Percentiles rank a stretch among this genome's conserved stretches.
These are phyloP conservation scores for Lentinula edodes DNA, from an alignment of 768 basidiomycete species.

Conservation along the genomic window DNA sequence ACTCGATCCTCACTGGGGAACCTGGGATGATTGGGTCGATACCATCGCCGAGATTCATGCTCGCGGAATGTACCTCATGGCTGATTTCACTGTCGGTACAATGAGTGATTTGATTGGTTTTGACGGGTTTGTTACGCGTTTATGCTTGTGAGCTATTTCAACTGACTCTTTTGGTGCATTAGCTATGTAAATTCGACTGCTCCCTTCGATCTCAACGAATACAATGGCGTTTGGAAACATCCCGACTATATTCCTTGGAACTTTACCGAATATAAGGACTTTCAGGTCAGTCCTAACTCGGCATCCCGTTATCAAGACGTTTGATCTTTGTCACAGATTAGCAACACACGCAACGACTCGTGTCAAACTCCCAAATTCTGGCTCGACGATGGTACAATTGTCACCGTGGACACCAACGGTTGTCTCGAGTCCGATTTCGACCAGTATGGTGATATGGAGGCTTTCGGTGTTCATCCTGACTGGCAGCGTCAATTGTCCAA, in stretches of 20 bases:
- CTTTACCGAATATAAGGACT: slow-evolving; percentile 80
- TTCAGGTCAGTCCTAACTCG: slow-evolving; percentile 41
- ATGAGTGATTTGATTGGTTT: slow-evolving; percentile 88
- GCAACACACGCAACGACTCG: slow-evolving; percentile 65
- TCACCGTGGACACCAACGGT: slow-evolving; percentile 29
- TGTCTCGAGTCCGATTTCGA: slow-evolving; percentile 89
- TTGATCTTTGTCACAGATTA: slow-evolving; percentile 33
- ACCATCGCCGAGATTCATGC: slow-evolving; percentile 75
- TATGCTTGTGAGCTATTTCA: slow-evolving; percentile 1
- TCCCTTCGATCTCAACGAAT: slow-evolving; percentile 74
- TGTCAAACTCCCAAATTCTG: slow-evolving; percentile 79
- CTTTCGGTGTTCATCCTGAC: slow-evolving; percentile 79
- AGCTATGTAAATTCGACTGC: slow-evolving; percentile 78
- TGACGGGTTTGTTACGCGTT: slow-evolving; percentile 51
- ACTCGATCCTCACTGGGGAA: slow-evolving; percentile 92
- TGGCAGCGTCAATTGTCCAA: slow-evolving; percentile 7
- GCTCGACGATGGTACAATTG: slow-evolving; percentile 54
- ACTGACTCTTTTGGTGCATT: neutral
- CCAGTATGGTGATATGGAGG: slow-evolving; percentile 95
- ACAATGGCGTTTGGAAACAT: slow-evolving; percentile 67
- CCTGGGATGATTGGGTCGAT: slow-evolving; percentile 69
- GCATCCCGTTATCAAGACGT: neutral
- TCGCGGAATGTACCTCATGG: slow-evolving; percentile 87
- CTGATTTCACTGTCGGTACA: slow-evolving; percentile 92
- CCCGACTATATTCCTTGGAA: slow-evolving; percentile 82